A percentile compares a stretch with the other conserved stretches of the same genome.
Conservation (phyloP, 208 protist genomes). For the Leishmania martiniquensis region DNA sequence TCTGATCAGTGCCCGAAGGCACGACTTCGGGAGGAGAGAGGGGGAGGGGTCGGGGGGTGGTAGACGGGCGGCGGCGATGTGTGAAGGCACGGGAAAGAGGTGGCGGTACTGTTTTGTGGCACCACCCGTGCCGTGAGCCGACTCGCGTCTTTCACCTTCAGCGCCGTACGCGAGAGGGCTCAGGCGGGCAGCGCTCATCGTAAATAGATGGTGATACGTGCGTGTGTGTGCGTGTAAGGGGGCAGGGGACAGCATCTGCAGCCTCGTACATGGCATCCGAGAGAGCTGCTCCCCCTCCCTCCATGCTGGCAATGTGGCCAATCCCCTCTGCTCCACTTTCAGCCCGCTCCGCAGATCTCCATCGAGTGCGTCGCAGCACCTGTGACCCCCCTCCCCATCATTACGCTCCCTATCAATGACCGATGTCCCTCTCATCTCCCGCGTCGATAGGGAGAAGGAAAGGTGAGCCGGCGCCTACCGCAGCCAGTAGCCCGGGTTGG, state of each 20-base stretch:
- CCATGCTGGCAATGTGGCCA: background rate
- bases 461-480: background rate
- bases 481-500: constrained; percentile 72
- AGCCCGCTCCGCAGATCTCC: background rate
- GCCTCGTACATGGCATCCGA: no score
- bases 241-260: background rate
- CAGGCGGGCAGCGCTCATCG: background rate
- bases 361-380: background rate
- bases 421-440: background rate
- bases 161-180: background rate
- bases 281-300: background rate
- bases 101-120: no score
- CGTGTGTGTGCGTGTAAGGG: background rate
- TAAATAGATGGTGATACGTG: background rate
- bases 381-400: background rate
- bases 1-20: background rate
- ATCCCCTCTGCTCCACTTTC: background rate
- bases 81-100: no score
- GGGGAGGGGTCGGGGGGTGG: no score
- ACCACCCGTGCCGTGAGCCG: background rate
- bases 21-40: constrained; percentile 8
- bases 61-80: no score
- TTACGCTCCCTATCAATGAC: background rate
- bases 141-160: background rate
- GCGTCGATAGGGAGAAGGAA: background rate